phyloP scores from a whole-genome alignment of 169 alveolate genomes.

The Cryptosporidium felis region DNA sequence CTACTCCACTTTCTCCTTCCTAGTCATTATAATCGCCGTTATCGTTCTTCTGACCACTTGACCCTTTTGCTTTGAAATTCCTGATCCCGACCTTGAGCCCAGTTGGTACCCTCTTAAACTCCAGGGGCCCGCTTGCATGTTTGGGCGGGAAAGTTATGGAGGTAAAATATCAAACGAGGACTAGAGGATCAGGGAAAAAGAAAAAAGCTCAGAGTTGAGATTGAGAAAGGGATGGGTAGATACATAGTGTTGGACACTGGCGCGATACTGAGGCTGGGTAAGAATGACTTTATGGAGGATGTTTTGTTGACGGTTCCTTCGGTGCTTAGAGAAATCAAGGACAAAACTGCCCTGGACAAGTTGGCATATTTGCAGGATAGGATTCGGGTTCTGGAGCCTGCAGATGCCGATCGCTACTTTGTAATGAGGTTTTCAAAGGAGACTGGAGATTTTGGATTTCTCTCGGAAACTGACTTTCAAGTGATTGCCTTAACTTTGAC shows the following conservation, averaged over 20 bases:
- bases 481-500: slow-evolving; percentile 86
- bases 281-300: slow-evolving; percentile 27
- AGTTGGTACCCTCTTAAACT: no score
- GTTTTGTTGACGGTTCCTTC: slow-evolving; percentile 54
- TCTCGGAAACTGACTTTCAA: slow-evolving; percentile 84
- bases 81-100: no score
- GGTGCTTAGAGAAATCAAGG: slow-evolving; percentile 29
- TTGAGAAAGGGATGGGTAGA: slow-evolving; percentile 17
- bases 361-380: slow-evolving; percentile 25
- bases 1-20: no score
- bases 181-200: slow-evolving; percentile 16
- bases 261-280: slow-evolving; percentile 43
- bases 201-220: neutral
- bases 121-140: no score
- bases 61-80: no score
- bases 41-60: no score
- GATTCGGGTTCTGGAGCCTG: slow-evolving; percentile 75
- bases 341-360: slow-evolving; percentile 24
- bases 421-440: slow-evolving; percentile 84
- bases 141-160: neutral
- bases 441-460: slow-evolving; percentile 87
- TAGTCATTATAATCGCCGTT: no score
- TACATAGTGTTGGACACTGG: slow-evolving; percentile 61
- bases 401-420: slow-evolving; percentile 79
- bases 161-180: slow-evolving; percentile 18